Evolutionary conservation across 129 eudicot species (phyloP), one percentile per base, ranked within the genome.

Genomic region (Helichrysum umbraculigerum): DNA sequence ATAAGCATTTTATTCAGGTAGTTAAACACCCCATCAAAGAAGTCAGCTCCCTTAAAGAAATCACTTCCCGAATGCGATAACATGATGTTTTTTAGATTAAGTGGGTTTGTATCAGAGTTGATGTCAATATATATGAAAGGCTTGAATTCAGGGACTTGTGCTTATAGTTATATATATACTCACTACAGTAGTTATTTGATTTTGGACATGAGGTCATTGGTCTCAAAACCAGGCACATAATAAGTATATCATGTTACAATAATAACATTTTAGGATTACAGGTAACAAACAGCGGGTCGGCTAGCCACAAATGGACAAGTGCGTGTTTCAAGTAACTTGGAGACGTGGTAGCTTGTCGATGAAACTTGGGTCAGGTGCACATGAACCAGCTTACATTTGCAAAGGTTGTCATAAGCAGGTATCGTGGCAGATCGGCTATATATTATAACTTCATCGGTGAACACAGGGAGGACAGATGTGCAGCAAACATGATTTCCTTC

Each of bases 1-100:
- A 89, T 69, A 7, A 89, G 78, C 84, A 86, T 89, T 73, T 78
- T 72, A 44, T 76, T 78, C 65, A 89, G 82, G 85, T 77, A 85
- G 17, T 80, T 63, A 70, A 77, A 77, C 12, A 85, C 86, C 37
- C 81, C 87, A 66, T 83, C 81, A 66, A 81, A 86, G 68, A 65
- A 81, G 25, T 88, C 85, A 22, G n/a, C 71, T 6, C 35, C 66
- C 25, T 60, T 11, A 11, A 25, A 25, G n/a, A 25, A 60, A 28
- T 25, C 66, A 28, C 34, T 11, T 19, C 66, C 16, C 35, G 35
- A 10, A 60, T 6, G 33, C 4, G 66, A 21, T 19, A 22, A 19
- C 66, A 59, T 20, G 32, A 56, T 16, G 12, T n/a, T 56, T 37
- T 56, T 16, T n/a, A 56, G 61, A 56, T 17, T 56, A 10, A 56